A percentile compares a stretch with the other conserved stretches of the same genome.
phyloP scores from a whole-genome alignment of 2,329 filamentous ascomycete species.

The Fusarium longipes region DNA sequence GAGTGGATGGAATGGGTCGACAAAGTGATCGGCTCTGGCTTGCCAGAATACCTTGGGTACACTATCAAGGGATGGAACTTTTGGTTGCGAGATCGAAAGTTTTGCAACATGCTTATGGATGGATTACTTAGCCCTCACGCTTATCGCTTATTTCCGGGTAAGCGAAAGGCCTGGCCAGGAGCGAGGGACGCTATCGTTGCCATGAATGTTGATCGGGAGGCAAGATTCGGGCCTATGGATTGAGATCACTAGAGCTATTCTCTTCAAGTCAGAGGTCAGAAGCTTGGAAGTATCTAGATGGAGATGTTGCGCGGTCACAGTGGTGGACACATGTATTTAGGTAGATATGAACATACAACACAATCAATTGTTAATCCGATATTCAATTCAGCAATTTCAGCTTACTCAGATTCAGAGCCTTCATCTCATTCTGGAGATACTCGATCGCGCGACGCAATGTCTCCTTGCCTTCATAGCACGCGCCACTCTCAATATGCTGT shows the following conservation, averaged over 20 bases:
- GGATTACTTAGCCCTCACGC: conserved; percentile 7
- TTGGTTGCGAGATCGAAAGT: conserved; percentile 8
- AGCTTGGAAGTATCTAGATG: fast-evolving
- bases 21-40: conserved; percentile 1
- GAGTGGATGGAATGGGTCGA: conserved; percentile 18
- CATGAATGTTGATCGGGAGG: conserved; percentile 9
- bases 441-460: not conserved
- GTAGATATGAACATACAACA: too few species aligned
- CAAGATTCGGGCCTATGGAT: conserved; percentile 11
- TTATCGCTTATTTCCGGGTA: conserved; percentile 8
- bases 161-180: conserved; percentile 8
- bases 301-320: not conserved
- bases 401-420: not conserved
- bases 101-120: conserved; percentile 15
- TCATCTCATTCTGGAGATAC: not conserved
- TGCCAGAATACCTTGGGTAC: conserved; percentile 4
- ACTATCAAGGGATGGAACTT: conserved; percentile 3
- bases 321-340: not conserved
- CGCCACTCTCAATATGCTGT: not conserved
- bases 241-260: not conserved
- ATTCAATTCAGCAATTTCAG: not conserved
- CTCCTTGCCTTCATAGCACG: not conserved
- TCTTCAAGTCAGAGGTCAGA: not conserved
- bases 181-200: conserved; percentile 8
- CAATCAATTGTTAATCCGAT: too few species aligned